Base-by-base conservation (phyloP, 768 basidiomycete species). In the Serendipita sp. region DNA sequence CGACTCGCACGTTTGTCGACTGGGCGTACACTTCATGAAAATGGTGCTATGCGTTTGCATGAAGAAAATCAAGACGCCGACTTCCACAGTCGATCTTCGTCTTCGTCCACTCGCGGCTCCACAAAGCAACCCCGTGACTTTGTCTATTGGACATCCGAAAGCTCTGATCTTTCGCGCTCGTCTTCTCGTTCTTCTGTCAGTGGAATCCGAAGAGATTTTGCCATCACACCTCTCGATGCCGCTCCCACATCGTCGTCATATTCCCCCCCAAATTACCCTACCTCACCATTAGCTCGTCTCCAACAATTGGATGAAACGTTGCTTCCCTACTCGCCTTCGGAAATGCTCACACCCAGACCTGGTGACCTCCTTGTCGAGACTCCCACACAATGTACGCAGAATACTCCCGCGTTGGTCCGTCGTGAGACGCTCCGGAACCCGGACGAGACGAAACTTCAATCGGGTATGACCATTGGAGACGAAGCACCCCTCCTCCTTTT, bases 401-500 rank as follows among this genome's bases (percentile, higher is more conserved):
- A 60, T 31, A n/a, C 55, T 18, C 55, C n/a, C 55, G 55, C 55
- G 33, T 29, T 60, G 27, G 55, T 60, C 4, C 18, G 55, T 27
- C 55, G 55, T 27, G 55, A 60, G 34, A 60, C 55, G 33, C 55
- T 23, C 11, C 60, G 3, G 31, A 63, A 37, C 62, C 16, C 55
- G 50, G 10, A 16, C 13, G 34, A 65, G 23, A 27, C 5, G n/a
- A 16, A 44, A 18, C 29, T 46, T 44, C 46, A 36, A 45, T 44
- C 44, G 18, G 44, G 64, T 13, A 48, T 65, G 64, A 44, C 62
- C 16, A 31, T 50, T 23, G 65, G 44, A 27, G 65, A 66, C 45
- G 53, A 62, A n/a, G n/a, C n/a, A 23, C 33, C 64, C 8, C 46
- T 70, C 43, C 63, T 63, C 23, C 79, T 89, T 5, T 67, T 81